phyloP scores from a whole-genome alignment of 441 rosid genomes.

The Populus hybrid region DNA sequence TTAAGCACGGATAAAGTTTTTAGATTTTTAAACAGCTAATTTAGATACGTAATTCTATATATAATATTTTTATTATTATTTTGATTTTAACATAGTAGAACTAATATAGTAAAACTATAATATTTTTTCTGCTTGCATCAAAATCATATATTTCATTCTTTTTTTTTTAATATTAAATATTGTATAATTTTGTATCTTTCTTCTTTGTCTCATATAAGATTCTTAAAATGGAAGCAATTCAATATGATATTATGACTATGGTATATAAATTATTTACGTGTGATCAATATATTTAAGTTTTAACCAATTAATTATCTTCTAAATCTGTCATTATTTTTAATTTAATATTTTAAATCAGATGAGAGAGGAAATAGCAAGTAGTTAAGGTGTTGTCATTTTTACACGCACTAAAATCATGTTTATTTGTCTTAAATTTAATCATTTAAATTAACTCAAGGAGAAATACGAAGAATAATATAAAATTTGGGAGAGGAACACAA shows the following conservation, averaged over 20 bases:
- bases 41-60: neutral
- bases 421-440: too few relatives aligned
- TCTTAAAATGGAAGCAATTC: neutral
- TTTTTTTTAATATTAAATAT: too few relatives aligned
- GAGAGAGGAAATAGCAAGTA: neutral
- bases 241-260: neutral
- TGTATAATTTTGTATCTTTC: neutral
- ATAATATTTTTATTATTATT: too few relatives aligned
- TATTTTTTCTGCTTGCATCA: too few relatives aligned
- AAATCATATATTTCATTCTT: too few relatives aligned
- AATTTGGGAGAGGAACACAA: neutral
- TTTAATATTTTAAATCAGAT: neutral
- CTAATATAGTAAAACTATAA: too few relatives aligned
- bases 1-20: neutral
- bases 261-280: neutral
- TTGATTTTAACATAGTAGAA: neutral
- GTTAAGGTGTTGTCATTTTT: neutral
- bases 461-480: too few relatives aligned
- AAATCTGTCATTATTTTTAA: neutral
- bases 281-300: neutral
- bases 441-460: neutral
- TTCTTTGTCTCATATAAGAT: neutral
- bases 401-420: neutral
- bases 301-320: neutral
- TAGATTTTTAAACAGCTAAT: too few relatives aligned